Conservation (phyloP, 2,329 filamentous ascomycete species). For the Claviceps monticola region DNA sequence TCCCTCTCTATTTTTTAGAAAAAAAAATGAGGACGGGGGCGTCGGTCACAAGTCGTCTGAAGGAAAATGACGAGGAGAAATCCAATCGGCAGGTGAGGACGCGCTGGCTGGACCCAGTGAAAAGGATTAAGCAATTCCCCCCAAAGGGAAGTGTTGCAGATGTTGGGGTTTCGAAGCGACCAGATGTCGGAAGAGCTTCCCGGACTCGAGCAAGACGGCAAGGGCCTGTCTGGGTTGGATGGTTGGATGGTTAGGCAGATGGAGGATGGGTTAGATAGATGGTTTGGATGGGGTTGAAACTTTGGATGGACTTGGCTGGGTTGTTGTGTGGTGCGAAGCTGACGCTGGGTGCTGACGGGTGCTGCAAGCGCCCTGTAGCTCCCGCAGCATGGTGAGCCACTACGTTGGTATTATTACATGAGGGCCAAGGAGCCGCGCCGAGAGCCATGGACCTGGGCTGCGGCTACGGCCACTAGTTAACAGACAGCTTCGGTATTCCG, state of each 20-base stretch:
- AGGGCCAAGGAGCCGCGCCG: neutral
- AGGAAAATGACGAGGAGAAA: neutral
- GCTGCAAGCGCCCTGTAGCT: neutral
- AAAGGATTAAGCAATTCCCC: conserved; percentile 4
- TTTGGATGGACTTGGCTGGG: too few relatives aligned
- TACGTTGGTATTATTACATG: neutral
- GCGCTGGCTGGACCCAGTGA: conserved; percentile 2
- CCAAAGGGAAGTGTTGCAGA: neutral
- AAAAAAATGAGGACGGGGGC: neutral
- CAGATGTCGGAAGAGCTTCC: neutral
- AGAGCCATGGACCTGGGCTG: too few relatives aligned
- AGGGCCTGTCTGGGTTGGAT: too few relatives aligned
- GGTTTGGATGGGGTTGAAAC: too few relatives aligned
- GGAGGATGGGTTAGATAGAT: too few relatives aligned
- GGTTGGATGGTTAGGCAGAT: too few relatives aligned
- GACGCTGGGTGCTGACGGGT: too few relatives aligned
- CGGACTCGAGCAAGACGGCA: neutral
- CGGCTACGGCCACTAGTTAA: too few relatives aligned
- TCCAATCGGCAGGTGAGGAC: neutral
- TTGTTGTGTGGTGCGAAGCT: neutral
- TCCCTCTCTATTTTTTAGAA: neutral
- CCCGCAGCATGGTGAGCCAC: neutral
- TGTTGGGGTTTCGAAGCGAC: neutral
- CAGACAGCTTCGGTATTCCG: too few relatives aligned
- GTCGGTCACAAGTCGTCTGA: neutral